Base-by-base conservation (phyloP, 2,329 filamentous ascomycete species). In the Cytospora chrysosperma region DNA sequence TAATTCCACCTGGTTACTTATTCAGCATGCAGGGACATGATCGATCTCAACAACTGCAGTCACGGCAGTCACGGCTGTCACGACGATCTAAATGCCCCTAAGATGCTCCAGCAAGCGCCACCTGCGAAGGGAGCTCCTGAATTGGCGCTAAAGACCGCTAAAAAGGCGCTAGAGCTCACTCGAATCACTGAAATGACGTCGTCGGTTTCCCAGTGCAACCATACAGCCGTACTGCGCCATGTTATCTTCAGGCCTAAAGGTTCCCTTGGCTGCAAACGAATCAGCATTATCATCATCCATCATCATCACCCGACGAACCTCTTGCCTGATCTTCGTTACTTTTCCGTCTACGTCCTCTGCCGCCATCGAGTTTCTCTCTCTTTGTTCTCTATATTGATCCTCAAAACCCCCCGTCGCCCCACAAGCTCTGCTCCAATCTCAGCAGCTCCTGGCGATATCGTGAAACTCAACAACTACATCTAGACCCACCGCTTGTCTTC, bases 221-320 rank as follows among this genome's bases (percentile, higher is more conserved):
- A 52, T 50, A 26, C 30, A 47, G 43, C 43, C 13, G 19, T 49
- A 55, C 3, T 19, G 37, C 9, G n/a, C 37, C 32, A 13, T 34
- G 58, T 37, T 40, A 27, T 32, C 59, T 37, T 50, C 43, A 61
- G 43, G 59, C 51, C 55, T 40, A n/a, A n/a, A 17, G 4, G 47
- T 61, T 40, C 51, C 59, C 47, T 55, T 61, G 40, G 49, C 59
- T 53, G 59, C 51, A 24, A 55, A 61, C 59, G 59, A 50, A 61
- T 55, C 54, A 21, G 50, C 51, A 61, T 49, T 34, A 47, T 47
- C 43, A 47, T 49, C 37, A 43, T 47, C 43, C 37, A 43, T 47
- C 43, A 47, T 47, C 43, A 47, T 32, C 27, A 43, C 37, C 19
- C 34, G 37, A 51, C 47, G n/a, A 52, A 49, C 58, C 58, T 61